Conservation (phyloP, 2,329 filamentous ascomycete species). For the Fusarium bactridioides region DNA sequence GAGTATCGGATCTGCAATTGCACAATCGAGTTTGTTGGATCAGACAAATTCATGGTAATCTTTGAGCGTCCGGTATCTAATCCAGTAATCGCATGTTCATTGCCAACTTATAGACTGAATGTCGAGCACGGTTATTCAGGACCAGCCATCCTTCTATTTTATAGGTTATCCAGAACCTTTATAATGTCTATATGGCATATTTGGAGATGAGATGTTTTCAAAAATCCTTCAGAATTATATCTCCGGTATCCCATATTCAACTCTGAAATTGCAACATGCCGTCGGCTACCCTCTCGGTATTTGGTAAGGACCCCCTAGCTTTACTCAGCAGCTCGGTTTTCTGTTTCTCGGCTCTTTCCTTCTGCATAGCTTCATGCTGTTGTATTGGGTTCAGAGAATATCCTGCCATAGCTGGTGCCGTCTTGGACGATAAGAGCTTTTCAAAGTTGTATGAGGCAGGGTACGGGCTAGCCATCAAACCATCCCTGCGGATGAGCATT, state of each 20-base stretch:
- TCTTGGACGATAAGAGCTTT: slow-evolving; percentile 53
- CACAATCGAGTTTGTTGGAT: not conserved
- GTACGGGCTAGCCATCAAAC: slow-evolving; percentile 56
- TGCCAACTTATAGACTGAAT: not conserved
- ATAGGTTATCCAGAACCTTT: not conserved
- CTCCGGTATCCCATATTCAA: not conserved
- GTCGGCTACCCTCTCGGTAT: slow-evolving; percentile 50
- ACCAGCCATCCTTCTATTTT: not conserved
- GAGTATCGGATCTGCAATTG: not conserved
- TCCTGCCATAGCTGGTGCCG: slow-evolving; percentile 46
- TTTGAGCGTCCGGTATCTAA: slow-evolving; percentile 20
- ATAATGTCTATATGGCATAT: not conserved
- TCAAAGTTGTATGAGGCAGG: slow-evolving; percentile 54
- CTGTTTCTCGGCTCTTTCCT: slow-evolving; percentile 53
- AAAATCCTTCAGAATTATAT: not conserved
- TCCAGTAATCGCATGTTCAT: not conserved
- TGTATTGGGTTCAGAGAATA: slow-evolving; percentile 55
- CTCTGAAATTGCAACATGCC: slow-evolving; percentile 46
- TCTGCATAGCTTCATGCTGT: slow-evolving; percentile 58
- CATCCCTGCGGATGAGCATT: slow-evolving; percentile 67
- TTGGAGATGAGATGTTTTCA: not conserved
- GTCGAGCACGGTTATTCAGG: not conserved
- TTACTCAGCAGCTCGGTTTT: slow-evolving; percentile 53
- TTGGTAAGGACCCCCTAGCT: slow-evolving; percentile 48
- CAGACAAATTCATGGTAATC: slow-evolving; percentile 1